phyloP scores from a whole-genome alignment of 2,329 filamentous ascomycete genomes.

The Calonectria fujianensis region DNA sequence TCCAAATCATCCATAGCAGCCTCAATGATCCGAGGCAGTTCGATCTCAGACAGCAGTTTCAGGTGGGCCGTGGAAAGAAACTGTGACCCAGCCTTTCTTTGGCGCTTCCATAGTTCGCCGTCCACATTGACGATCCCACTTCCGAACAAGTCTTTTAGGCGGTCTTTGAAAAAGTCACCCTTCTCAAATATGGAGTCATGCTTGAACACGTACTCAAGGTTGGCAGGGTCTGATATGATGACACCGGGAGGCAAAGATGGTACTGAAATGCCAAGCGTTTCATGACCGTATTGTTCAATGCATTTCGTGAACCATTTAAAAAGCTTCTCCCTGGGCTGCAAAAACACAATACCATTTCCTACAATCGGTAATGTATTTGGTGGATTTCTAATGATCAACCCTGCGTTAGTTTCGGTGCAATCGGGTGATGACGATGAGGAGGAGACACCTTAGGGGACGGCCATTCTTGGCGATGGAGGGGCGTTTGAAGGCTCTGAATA shows the following conservation, averaged over 20 bases:
- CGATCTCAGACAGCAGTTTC: conserved; percentile 73
- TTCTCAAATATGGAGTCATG: conserved; percentile 77
- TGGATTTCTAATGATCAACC: conserved; percentile 61
- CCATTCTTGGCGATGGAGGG: not conserved
- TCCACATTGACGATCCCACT: conserved; percentile 81
- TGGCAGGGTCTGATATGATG: conserved; percentile 77
- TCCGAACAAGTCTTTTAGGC: conserved; percentile 78
- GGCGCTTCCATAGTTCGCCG: conserved; percentile 77
- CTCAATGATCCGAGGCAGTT: conserved; percentile 72
- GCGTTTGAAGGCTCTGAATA: too few relatives aligned
- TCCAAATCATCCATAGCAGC: conserved; percentile 63
- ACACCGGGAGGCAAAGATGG: conserved; percentile 78
- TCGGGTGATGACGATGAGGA: too few relatives aligned
- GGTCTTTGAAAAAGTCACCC: conserved; percentile 76
- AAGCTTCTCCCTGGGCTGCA: conserved; percentile 75
- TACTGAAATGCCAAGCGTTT: conserved; percentile 78
- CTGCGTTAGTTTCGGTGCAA: not conserved
- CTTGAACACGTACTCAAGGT: conserved; percentile 78
- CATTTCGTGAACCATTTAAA: conserved; percentile 78
- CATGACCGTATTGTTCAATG: conserved; percentile 73
- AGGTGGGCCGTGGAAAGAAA: conserved; percentile 77
- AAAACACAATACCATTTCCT: conserved; percentile 77
- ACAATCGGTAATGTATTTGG: conserved; percentile 72
- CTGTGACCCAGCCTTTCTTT: conserved; percentile 76
- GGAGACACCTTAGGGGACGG: not conserved